A percentile compares a stretch with the other conserved stretches of the same genome.
These are phyloP conservation scores for Vaccinium myrtillus DNA, from an alignment of 148 eudicot species.

Conservation along the genomic window DNA sequence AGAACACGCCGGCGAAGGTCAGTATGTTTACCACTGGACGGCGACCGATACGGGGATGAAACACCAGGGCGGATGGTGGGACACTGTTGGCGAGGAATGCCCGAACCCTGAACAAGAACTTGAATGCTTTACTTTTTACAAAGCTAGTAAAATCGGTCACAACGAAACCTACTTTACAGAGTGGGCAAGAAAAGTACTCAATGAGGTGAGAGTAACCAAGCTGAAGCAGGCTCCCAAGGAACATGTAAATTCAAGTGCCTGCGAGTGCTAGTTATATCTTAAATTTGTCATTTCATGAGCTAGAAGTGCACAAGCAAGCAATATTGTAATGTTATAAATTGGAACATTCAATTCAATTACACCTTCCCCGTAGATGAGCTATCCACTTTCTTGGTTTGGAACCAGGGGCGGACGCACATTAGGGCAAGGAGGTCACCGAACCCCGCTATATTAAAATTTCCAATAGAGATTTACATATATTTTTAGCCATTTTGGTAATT, in stretches of 20 bases:
- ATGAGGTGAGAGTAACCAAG: conserved; percentile 28
- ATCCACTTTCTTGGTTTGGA: too few relatives aligned
- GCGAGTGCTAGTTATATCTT: conserved; percentile 18
- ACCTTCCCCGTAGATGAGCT: too few relatives aligned
- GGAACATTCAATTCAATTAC: too few relatives aligned
- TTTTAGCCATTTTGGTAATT: too few relatives aligned
- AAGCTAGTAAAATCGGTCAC: conserved; percentile 38
- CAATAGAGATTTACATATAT: too few relatives aligned
- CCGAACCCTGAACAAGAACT: conserved; percentile 27
- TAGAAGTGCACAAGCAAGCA: too few relatives aligned
- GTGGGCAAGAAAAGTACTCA: conserved; percentile 36
- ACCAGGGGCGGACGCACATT: too few relatives aligned
- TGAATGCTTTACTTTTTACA: conserved; percentile 32
- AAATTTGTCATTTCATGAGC: too few relatives aligned
- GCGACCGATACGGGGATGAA: conserved; percentile 42
- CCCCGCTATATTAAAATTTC: too few relatives aligned
- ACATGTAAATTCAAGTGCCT: conserved; percentile 1
- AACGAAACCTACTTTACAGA: conserved; percentile 40
- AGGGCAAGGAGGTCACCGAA: too few relatives aligned
- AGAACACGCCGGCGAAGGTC: conserved; percentile 39
- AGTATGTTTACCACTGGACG: conserved; percentile 44
- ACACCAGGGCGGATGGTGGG: conserved; percentile 51
- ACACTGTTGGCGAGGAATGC: conserved; percentile 33
- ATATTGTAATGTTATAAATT: too few relatives aligned
- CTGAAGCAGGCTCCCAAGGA: conserved; percentile 22